Base-by-base conservation (phyloP, 2,329 filamentous ascomycete species). In the Fusarium multiceps region DNA sequence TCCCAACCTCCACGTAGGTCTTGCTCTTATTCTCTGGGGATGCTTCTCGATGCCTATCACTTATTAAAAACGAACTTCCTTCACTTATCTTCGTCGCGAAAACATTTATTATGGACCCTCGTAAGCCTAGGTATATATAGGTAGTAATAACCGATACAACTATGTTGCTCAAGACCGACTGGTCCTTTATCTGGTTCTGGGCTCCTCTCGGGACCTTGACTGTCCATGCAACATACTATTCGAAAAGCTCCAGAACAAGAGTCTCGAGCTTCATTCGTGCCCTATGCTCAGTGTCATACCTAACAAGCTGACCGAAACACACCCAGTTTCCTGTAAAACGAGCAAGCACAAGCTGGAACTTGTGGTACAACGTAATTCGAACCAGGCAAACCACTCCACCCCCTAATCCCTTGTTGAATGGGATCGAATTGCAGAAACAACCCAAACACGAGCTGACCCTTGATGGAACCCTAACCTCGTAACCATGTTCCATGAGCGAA, bases 341-440 rank as follows among this genome's bases (percentile, higher is more conserved):
- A 45, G 55, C 23, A 20, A 42, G 34, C 20, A 40, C 54, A 71
- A 63, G 63, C 63, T 68, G 20, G 43, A 59, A 68, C 67, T 53
- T 71, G 63, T 45, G 20, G 18, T 6, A 32, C 40, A 27, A 59
- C 25, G 40, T 42, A 16, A 42, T 48, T 43, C 20, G 16, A 56
- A 13, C 28, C 32, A 28, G 18, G n/a, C 32, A 28, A 30, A n/a
- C 43, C 20, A 49, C 28, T n/a, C 49, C 34, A 14, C 28, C 13
- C 32, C 34, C 18, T n/a, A 49, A 41, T 30, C 30, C 47, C 55
- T 34, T 57, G 41, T 70, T 30, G 49, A 66, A 58, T 42, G 42
- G 47, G 32, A 27, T 53, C 13, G 20, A 42, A 27, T 53, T 27
- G 49, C 34, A 28, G 49, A 51, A 37, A 41, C 23, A 25, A 53